Percentiles rank a stretch among this genome's conserved stretches.
phyloP scores from a whole-genome alignment of 2,329 filamentous ascomycete genomes.

The Cadophora luteo-olivacea region DNA sequence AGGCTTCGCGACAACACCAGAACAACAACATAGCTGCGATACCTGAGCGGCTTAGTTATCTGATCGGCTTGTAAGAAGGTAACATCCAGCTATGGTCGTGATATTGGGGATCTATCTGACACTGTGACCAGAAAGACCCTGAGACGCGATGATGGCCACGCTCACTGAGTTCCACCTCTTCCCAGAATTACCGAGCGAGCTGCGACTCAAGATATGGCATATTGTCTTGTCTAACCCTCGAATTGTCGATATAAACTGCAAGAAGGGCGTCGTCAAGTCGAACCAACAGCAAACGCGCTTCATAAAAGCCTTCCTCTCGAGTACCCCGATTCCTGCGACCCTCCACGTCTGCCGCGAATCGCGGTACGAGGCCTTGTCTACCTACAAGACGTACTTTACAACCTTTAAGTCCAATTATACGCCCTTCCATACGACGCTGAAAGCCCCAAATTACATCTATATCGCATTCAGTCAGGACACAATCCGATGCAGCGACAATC shows the following conservation, averaged over 20 bases:
- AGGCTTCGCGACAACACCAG: neutral
- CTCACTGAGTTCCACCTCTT: constrained; percentile 39
- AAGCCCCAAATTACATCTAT: constrained; percentile 33
- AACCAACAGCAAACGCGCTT: constrained; percentile 14
- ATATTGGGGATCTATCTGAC: neutral
- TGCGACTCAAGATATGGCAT: constrained; percentile 42
- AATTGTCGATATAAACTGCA: constrained; percentile 31
- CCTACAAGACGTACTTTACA: constrained; percentile 27
- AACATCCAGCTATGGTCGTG: neutral
- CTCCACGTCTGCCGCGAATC: constrained; percentile 44
- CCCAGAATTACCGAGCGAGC: constrained; percentile 38
- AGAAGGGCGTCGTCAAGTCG: constrained; percentile 25
- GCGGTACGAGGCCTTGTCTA: constrained; percentile 36
- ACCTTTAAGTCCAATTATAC: constrained; percentile 18
- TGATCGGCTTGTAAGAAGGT: neutral
- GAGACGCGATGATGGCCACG: constrained; percentile 17
- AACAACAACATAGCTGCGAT: neutral
- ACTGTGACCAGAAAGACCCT: too few species aligned
- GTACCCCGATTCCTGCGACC: constrained; percentile 37
- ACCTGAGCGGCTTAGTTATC: neutral
- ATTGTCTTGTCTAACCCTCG: constrained; percentile 30
- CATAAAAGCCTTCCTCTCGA: constrained; percentile 31
- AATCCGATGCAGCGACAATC: constrained; percentile 31
- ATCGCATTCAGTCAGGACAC: constrained; percentile 34
- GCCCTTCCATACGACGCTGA: constrained; percentile 15